Conservation (phyloP, 2,329 filamentous ascomycete genomes). For the Elsinoe batatas region DNA sequence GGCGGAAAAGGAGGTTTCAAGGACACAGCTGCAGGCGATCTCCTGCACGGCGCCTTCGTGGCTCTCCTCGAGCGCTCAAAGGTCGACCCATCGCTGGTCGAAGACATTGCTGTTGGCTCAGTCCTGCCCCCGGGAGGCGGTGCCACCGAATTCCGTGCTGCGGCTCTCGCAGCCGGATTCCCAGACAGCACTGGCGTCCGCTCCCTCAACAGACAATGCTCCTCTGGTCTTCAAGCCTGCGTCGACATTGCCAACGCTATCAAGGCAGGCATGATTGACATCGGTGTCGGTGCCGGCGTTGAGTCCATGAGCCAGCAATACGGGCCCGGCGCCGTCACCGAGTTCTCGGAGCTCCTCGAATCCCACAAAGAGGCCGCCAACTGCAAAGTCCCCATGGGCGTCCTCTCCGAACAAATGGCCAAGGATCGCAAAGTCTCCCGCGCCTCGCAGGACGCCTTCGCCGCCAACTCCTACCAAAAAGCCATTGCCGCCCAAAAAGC, state of each 20-base stretch:
- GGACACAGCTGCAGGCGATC: slow-evolving; percentile 78
- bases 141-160: slow-evolving; percentile 93
- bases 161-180: slow-evolving; percentile 82
- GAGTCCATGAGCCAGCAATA: slow-evolving; percentile 95
- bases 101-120: slow-evolving; percentile 85
- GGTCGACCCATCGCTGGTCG: slow-evolving; percentile 78
- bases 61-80: slow-evolving; percentile 73
- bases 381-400: slow-evolving; percentile 97
- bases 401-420: slow-evolving; percentile 90
- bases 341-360: slow-evolving; percentile 87
- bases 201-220: slow-evolving; percentile 88
- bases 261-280: slow-evolving; percentile 81
- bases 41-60: slow-evolving; percentile 75
- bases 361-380: slow-evolving; percentile 72
- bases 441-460: slow-evolving; percentile 77
- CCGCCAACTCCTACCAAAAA: slow-evolving; percentile 86
- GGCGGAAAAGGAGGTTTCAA: slow-evolving; percentile 92
- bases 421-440: slow-evolving; percentile 68
- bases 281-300: slow-evolving; percentile 87
- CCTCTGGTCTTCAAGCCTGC: slow-evolving; percentile 81
- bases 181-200: slow-evolving; percentile 76
- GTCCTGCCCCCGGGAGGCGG: slow-evolving; percentile 89
- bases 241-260: slow-evolving; percentile 94
- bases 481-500: slow-evolving; percentile 72
- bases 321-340: slow-evolving; percentile 76